These are phyloP conservation scores for Ceratocystis cubensis DNA, from an alignment of 2,329 filamentous ascomycete species.

Conservation along the genomic window DNA sequence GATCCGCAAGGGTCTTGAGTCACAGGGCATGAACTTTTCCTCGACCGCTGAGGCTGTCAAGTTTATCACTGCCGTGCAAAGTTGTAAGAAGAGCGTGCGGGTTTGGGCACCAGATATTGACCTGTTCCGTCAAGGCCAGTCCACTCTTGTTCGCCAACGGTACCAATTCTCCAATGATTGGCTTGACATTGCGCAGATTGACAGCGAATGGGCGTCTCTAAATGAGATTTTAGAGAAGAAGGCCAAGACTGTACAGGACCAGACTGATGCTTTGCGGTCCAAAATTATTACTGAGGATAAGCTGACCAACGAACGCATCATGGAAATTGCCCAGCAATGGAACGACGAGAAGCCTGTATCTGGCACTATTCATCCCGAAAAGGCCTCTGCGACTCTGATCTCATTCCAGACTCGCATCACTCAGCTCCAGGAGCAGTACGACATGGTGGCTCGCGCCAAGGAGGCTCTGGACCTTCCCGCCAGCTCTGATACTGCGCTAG, in stretches of 20 bases:
- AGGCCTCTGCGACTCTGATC: constrained; percentile 69
- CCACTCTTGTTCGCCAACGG: constrained; percentile 76
- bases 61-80: constrained; percentile 96
- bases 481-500: constrained; percentile 65
- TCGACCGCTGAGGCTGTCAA: constrained; percentile 95
- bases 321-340: constrained; percentile 76
- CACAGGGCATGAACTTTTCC: constrained; percentile 81
- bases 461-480: constrained; percentile 85
- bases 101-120: constrained; percentile 93
- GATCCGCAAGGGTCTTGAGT: constrained; percentile 78
- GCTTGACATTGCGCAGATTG: constrained; percentile 91
- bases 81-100: constrained; percentile 86
- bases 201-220: constrained; percentile 87
- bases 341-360: constrained; percentile 95
- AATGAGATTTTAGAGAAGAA: constrained; percentile 88
- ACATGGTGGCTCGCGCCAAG: constrained; percentile 93
- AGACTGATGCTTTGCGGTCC: constrained; percentile 84
- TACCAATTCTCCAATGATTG: constrained; percentile 91
- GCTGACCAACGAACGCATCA: constrained; percentile 76
- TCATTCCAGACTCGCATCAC: constrained; percentile 78
- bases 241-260: constrained; percentile 88
- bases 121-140: constrained; percentile 89
- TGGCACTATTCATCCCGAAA: constrained; percentile 78
- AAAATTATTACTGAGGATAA: constrained; percentile 93
- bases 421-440: constrained; percentile 70